phyloP scores from a whole-genome alignment of 257 asterid genomes.

The Thymus mandschuricus region DNA sequence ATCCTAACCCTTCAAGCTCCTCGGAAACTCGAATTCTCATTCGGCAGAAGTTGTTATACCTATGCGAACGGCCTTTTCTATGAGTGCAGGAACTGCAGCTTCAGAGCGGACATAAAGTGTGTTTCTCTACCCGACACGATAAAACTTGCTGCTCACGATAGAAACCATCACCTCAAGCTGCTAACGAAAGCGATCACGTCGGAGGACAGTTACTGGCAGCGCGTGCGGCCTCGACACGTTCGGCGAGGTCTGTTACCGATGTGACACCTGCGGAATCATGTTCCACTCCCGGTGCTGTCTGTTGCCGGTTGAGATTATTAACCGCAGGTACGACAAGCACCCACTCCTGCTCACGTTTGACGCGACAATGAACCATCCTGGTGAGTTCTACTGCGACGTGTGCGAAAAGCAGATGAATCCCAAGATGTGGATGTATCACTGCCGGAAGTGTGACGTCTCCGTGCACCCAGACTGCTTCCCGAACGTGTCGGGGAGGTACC shows the following conservation, averaged over 20 bases:
- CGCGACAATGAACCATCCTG: background rate
- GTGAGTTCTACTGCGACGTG: slow-evolving; percentile 9
- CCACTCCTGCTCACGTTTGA: background rate
- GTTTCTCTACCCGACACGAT: slow-evolving; percentile 13
- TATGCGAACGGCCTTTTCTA: background rate
- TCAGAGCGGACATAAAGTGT: slow-evolving; percentile 19
- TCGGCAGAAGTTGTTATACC: background rate
- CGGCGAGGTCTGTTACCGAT: background rate
- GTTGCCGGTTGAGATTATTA: background rate
- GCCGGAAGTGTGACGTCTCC: background rate
- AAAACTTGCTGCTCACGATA: slow-evolving; percentile 7
- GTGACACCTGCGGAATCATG: background rate
- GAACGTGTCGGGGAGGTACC: background rate
- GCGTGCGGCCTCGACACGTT: background rate
- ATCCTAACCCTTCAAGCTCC: background rate
- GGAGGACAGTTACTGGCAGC: no score
- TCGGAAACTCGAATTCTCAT: background rate
- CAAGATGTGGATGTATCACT: background rate
- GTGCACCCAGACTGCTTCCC: background rate
- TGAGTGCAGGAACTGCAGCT: background rate
- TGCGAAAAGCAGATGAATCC: slow-evolving; percentile 12
- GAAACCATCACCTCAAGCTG: background rate
- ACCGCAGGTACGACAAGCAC: background rate
- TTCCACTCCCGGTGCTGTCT: background rate
- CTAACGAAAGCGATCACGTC: no score